Evolutionary conservation across 1,284 basidiomycete genomes (phyloP).

Genomic region (Baeospora myosura): DNA sequence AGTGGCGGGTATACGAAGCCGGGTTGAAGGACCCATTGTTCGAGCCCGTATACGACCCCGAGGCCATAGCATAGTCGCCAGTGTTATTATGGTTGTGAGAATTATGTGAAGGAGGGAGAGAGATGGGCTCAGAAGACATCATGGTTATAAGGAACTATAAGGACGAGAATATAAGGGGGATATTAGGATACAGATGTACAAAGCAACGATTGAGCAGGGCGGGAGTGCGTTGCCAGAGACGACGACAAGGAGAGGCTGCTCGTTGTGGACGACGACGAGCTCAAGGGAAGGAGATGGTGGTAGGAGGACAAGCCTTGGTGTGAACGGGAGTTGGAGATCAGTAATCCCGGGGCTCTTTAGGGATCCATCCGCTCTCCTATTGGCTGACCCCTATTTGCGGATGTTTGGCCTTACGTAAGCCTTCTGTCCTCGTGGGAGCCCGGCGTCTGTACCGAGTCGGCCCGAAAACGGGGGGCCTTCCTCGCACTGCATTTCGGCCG

Average conservation of each 20-base stretch:
- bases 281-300: not conserved
- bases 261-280: not conserved
- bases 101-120: conserved; percentile 28
- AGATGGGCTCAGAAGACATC: conserved; percentile 50
- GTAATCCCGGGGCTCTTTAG: not conserved
- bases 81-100: conserved; percentile 16
- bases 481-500: not conserved
- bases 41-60: conserved; percentile 42
- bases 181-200: not conserved
- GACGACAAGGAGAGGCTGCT: not conserved
- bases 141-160: conserved; percentile 7
- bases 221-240: not conserved
- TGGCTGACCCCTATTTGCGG: not conserved
- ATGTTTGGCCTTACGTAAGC: no score
- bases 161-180: not conserved
- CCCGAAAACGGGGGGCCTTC: no score
- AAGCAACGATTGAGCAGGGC: not conserved
- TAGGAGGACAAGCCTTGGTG: not conserved
- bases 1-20: conserved; percentile 55
- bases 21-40: conserved; percentile 47
- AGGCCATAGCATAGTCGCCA: conserved; percentile 30
- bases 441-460: no score
- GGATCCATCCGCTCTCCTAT: not conserved
- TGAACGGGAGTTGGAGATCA: not conserved
- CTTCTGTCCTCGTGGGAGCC: no score